These are phyloP conservation scores for Trifolium repens DNA, from an alignment of 306 rosid species.

Conservation along the genomic window DNA sequence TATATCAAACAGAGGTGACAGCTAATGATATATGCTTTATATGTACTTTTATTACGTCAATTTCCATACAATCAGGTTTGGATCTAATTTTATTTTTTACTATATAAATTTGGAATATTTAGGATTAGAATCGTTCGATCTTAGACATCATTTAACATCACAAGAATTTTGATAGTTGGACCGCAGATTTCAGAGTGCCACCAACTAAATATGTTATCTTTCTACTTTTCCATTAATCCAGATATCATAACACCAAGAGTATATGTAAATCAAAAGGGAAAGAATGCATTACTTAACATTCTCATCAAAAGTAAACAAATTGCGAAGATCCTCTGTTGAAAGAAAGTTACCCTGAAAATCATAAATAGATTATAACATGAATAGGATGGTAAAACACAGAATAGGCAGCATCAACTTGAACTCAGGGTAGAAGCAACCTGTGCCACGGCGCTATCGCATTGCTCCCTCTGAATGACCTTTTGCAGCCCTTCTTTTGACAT, in stretches of 20 bases:
- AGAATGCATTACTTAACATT: conserved; percentile 61
- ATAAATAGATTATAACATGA: conserved; percentile 20
- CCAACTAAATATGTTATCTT: conserved; percentile 9
- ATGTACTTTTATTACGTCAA: neutral
- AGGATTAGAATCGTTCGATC: conserved; percentile 1
- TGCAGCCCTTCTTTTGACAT: conserved; percentile 99
- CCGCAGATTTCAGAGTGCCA: conserved; percentile 2
- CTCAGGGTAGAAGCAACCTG: conserved; percentile 60
- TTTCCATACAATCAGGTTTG: neutral
- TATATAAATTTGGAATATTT: neutral
- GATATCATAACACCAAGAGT: conserved; percentile 17
- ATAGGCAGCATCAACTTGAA: conserved; percentile 37
- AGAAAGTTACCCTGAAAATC: conserved; percentile 71
- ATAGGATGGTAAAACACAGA: conserved; percentile 33
- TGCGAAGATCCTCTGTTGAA: conserved; percentile 89
- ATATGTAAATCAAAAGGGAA: conserved; percentile 26
- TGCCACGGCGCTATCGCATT: conserved; percentile 55
- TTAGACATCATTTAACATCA: conserved; percentile 8
- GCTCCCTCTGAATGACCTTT: conserved; percentile 92
- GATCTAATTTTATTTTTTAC: neutral
- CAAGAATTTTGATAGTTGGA: conserved; percentile 8
- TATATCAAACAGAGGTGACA: too few relatives aligned
- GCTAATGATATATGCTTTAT: neutral
- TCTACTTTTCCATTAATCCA: conserved; percentile 8
- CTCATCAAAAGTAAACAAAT: conserved; percentile 85